Evolutionary conservation across 2,329 filamentous ascomycete genomes (phyloP).

Genomic region (Gyromitra esculenta): DNA sequence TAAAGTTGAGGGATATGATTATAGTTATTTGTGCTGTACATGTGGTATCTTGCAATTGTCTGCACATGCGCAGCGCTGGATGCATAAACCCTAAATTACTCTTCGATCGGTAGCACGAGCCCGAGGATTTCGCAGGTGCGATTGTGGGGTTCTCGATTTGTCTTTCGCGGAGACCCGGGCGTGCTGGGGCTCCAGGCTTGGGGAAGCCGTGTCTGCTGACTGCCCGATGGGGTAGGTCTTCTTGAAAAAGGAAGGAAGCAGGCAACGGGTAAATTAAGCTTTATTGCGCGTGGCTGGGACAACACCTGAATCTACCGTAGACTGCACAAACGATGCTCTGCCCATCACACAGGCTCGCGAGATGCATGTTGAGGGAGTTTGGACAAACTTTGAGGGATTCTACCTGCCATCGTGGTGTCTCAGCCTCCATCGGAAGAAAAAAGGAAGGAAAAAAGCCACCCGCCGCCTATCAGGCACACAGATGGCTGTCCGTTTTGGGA

Average conservation of each 20-base stretch:
- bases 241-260: background rate
- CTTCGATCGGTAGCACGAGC: background rate
- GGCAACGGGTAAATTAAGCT: constrained; percentile 17
- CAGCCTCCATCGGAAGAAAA: background rate
- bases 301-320: background rate
- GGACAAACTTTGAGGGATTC: background rate
- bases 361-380: background rate
- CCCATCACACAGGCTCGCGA: background rate
- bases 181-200: too few species aligned
- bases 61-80: too few species aligned
- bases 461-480: background rate
- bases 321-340: background rate
- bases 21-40: background rate
- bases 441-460: background rate
- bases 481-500: background rate
- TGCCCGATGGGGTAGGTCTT: background rate
- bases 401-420: background rate
- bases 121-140: background rate
- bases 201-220: too few species aligned
- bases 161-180: background rate
- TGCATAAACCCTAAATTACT: background rate
- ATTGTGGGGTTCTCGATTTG: background rate
- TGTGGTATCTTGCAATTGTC: background rate
- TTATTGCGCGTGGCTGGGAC: background rate
- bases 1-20: background rate